Conservation (phyloP, 495 filamentous ascomycete species). For the Aeminium ludgeri region DNA sequence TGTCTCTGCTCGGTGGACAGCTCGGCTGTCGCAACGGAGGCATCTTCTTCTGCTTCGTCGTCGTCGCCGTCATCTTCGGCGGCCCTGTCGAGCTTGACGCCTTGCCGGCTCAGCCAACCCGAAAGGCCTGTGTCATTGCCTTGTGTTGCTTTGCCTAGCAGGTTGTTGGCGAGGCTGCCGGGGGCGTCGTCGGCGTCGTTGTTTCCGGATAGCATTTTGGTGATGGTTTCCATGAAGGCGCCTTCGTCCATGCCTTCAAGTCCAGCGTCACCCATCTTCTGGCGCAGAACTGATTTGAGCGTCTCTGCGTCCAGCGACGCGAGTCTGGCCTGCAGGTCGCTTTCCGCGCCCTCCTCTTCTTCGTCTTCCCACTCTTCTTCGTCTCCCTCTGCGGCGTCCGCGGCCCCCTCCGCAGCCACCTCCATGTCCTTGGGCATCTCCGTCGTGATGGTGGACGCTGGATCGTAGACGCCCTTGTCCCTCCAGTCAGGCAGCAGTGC, state of each 20-base stretch:
- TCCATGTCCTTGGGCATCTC: constrained; percentile 14
- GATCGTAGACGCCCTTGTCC: constrained; percentile 8
- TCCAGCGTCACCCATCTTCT: constrained; percentile 16
- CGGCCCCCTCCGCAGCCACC: constrained; percentile 8
- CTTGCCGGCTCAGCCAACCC: constrained; percentile 17
- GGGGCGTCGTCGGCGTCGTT: constrained; percentile 21
- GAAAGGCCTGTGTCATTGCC: constrained; percentile 11
- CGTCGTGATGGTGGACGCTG: background rate
- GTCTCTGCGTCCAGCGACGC: constrained; percentile 14
- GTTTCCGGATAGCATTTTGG: constrained; percentile 20
- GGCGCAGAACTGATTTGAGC: constrained; percentile 18
- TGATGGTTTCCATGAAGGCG: constrained; percentile 20
- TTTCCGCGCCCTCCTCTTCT: background rate
- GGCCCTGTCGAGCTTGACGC: constrained; percentile 9
- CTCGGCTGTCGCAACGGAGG: constrained; percentile 2
- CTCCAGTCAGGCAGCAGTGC: constrained; percentile 25
- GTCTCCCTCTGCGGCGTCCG: constrained; percentile 6
- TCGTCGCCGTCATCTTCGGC: constrained; percentile 13
- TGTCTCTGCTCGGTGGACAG: background rate
- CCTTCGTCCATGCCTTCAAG: constrained; percentile 21
- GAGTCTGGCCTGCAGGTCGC: constrained; percentile 1
- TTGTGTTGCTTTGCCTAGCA: constrained; percentile 16
- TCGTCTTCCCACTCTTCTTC: constrained; percentile 3
- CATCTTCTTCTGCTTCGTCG: constrained; percentile 6
- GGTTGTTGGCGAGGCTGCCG: constrained; percentile 18